Evolutionary conservation across 2,329 filamentous ascomycete species (phyloP).

Genomic region (Phyllachora maydis): DNA sequence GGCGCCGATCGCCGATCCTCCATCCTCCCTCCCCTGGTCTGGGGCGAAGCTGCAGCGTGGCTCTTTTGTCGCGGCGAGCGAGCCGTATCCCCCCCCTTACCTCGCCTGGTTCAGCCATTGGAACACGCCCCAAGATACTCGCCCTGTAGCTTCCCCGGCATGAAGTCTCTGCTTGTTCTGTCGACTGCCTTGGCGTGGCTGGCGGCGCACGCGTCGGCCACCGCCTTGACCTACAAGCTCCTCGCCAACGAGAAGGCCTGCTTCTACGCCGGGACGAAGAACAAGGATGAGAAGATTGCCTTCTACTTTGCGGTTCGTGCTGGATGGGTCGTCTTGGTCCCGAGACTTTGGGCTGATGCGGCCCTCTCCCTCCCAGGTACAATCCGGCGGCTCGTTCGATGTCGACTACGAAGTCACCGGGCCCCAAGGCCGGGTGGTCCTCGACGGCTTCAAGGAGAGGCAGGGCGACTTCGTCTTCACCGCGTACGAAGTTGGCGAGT

Average conservation of each 20-base stretch:
- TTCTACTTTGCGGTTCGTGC: constrained; percentile 98
- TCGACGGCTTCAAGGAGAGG: constrained; percentile 75
- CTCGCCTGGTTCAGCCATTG: too few species aligned
- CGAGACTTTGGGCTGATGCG: too few species aligned
- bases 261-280: constrained; percentile 70
- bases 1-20: too few species aligned
- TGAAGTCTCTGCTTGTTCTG: too few species aligned
- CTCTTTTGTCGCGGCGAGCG: too few species aligned
- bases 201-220: constrained; percentile 55
- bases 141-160: too few species aligned
- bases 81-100: too few species aligned
- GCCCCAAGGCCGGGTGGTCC: constrained; percentile 59
- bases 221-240: constrained; percentile 86
- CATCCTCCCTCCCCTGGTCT: too few species aligned
- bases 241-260: constrained; percentile 83
- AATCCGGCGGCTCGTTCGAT: constrained; percentile 96
- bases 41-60: too few species aligned
- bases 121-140: too few species aligned
- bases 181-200: constrained; percentile 59
- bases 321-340: too few species aligned
- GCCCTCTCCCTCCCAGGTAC: too few species aligned
- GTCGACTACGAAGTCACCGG: constrained; percentile 80
- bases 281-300: constrained; percentile 70
- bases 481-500: constrained; percentile 70
- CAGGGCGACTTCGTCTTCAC: constrained; percentile 98